phyloP scores from a whole-genome alignment of 2,329 filamentous ascomycete species.

The Colletotrichum horii region DNA sequence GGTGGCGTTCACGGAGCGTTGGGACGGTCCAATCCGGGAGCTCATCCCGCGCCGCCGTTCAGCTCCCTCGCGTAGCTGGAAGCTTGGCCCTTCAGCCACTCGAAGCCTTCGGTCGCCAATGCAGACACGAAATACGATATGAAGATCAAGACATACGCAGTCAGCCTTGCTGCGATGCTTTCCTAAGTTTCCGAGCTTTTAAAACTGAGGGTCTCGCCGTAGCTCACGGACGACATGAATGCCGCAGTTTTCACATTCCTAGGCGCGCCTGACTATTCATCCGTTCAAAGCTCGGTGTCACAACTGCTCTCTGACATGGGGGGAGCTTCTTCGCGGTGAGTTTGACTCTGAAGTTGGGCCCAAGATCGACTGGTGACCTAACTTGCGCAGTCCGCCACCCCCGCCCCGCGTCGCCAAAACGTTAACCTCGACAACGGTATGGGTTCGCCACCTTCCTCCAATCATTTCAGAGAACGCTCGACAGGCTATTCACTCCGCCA shows the following conservation, averaged over 20 bases:
- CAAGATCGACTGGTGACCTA: background rate
- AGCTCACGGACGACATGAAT: background rate
- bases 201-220: background rate
- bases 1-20: background rate
- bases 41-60: background rate
- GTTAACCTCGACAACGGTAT: slow-evolving; percentile 10
- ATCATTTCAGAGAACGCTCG: slow-evolving; percentile 9
- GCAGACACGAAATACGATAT: slow-evolving; percentile 12
- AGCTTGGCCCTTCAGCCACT: background rate
- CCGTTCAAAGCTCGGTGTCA: background rate
- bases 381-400: slow-evolving; percentile 1
- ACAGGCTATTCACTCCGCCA: slow-evolving; percentile 10
- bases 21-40: background rate
- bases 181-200: background rate
- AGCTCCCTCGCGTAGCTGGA: background rate
- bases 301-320: background rate
- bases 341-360: background rate
- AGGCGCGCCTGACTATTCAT: background rate
- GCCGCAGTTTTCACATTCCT: background rate
- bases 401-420: slow-evolving; percentile 15
- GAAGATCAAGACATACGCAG: background rate
- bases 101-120: background rate
- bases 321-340: slow-evolving; percentile 5
- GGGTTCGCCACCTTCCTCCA: slow-evolving; percentile 21
- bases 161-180: background rate